Conservation (phyloP, 2,329 filamentous ascomycete genomes). For the Fusarium succisae region DNA sequence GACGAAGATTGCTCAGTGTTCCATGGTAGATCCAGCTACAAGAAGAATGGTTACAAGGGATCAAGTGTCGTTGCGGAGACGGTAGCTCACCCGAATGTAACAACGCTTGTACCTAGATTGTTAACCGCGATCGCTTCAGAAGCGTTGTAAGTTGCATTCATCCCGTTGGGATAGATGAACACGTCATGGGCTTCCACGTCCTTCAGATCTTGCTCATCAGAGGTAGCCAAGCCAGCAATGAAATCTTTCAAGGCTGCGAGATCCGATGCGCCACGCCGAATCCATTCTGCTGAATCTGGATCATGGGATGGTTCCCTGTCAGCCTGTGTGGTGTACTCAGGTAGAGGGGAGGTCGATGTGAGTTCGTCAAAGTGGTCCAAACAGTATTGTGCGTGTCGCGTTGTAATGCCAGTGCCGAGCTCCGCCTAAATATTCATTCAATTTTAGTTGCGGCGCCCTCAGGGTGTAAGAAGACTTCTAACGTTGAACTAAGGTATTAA, state of each 20-base stretch:
- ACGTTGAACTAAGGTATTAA: no score
- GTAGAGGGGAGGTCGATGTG: neutral
- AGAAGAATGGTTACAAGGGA: neutral
- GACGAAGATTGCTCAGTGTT: neutral
- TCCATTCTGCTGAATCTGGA: neutral
- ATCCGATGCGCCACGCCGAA: neutral
- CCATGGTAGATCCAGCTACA: neutral
- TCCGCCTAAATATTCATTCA: neutral
- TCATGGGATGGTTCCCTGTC: fast-evolving
- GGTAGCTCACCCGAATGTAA: neutral
- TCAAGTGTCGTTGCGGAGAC: no score
- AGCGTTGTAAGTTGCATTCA: neutral
- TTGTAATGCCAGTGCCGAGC: neutral
- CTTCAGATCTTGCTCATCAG: fast-evolving
- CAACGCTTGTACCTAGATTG: neutral
- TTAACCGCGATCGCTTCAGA: neutral
- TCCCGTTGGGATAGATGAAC: neutral
- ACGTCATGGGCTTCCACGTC: neutral
- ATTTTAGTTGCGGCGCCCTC: neutral
- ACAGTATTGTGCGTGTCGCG: neutral
- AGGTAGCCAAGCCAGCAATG: neutral
- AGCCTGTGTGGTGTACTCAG: neutral
- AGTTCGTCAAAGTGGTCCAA: neutral
- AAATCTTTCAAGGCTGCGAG: neutral
- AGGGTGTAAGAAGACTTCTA: no score